Conservation (phyloP, 2,329 filamentous ascomycete species). For the Xylaria arbuscula region DNA sequence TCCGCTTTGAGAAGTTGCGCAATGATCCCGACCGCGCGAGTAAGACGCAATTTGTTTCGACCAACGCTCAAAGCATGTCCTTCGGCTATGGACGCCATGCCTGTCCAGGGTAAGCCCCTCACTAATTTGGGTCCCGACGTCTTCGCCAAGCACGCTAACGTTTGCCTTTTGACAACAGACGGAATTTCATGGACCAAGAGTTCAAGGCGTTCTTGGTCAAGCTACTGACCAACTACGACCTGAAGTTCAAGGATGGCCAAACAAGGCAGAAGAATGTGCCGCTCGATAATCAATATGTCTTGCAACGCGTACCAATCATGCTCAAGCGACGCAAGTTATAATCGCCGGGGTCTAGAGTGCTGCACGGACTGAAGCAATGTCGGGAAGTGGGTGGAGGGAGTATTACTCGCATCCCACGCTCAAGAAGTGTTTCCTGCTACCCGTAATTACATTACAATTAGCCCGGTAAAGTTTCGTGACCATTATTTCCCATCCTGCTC, state of each 20-base stretch:
- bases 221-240: neutral
- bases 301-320: too few species aligned
- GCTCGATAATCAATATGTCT: neutral
- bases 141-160: too few species aligned
- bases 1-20: constrained; percentile 43
- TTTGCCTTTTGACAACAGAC: neutral
- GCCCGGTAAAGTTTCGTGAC: too few species aligned
- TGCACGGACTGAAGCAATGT: too few species aligned
- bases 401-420: too few species aligned
- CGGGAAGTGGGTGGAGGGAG: too few species aligned
- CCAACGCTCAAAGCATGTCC: constrained; percentile 44
- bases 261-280: neutral
- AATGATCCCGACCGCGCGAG: constrained; percentile 26
- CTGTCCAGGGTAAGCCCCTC: constrained; percentile 48
- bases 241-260: constrained; percentile 3
- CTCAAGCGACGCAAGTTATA: too few species aligned
- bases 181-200: neutral
- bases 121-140: too few species aligned
- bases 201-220: neutral
- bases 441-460: too few species aligned
- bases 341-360: too few species aligned
- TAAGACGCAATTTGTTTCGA: constrained; percentile 49
- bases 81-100: constrained; percentile 56
- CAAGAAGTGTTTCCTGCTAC: too few species aligned
- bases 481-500: too few species aligned